Evolutionary conservation across 2,329 filamentous ascomycete genomes (phyloP), one percentile per base, ranked within the genome.

Genomic region (Alternaria novae-zelandiae): DNA sequence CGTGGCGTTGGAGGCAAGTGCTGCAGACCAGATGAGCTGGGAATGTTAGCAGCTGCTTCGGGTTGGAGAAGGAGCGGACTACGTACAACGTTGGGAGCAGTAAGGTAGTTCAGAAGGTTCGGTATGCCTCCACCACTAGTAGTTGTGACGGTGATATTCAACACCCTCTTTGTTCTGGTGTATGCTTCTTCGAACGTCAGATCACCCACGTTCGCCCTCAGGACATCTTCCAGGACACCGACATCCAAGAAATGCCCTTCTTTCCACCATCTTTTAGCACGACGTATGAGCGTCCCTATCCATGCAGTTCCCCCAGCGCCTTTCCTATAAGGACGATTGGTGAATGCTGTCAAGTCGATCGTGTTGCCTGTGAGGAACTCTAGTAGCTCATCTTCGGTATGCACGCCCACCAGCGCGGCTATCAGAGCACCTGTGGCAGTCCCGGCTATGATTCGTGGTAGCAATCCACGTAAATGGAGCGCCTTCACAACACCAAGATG

Each of bases 101-200:
- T 97, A 54, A 97, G 85, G 76, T 97, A 96, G 79, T 97, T 98
- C 32, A 98, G 86, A 30, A 97, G 82, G 50, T 91, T 94, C 2
- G 94, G 94, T 1, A 95, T 89, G 32, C 92, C 93, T 13, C 88
- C 89, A 65, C 90, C 88, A 6, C 88, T 89, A 21, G 89, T 89
- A 2, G 91, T 92, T 0, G 92, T 91, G 21, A 97, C 90, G 0
- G 94, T 97, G 68, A 98, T 97, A 77, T 97, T 97, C 70, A 98
- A 83, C 4, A 97, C 89, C 54, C 93, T 86, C 75, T 96, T 96
- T 43, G 93, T 97, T 65, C 89, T 88, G 55, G 90, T 87, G 74
- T 94, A 97, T 0, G 95, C 95, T 81, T 97, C 95, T 79, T 96
- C 93, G 74, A 98, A 98, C 0, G 94, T 97, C 65, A 97, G 78